Conservation (phyloP, 495 filamentous ascomycete species). For the Hyaloscypha hepaticicola region DNA sequence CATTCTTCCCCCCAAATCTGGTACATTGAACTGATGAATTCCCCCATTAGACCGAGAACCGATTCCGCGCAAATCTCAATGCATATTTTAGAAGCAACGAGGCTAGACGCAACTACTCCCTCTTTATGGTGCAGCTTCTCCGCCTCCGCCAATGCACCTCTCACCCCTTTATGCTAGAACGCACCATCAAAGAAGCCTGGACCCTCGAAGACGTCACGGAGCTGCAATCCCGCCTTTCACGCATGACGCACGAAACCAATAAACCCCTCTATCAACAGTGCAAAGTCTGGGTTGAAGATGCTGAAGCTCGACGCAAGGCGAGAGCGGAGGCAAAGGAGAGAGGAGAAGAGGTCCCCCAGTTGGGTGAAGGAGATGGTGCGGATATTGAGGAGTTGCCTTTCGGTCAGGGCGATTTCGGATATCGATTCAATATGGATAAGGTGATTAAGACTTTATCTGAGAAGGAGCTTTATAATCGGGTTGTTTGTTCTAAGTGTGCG, state of each 20-base stretch:
- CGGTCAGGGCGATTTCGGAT: slow-evolving; percentile 18
- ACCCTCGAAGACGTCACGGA: slow-evolving; percentile 36
- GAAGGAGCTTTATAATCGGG: slow-evolving; percentile 14
- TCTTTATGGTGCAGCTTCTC: slow-evolving; percentile 34
- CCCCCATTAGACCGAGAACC: slow-evolving; percentile 21
- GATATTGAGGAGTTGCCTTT: slow-evolving; percentile 18
- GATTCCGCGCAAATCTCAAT: slow-evolving; percentile 22
- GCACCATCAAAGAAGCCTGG: slow-evolving; percentile 43
- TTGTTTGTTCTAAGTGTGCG: slow-evolving; percentile 20
- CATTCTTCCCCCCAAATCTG: slow-evolving; percentile 25
- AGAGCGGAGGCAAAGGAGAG: neutral
- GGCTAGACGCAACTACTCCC: neutral
- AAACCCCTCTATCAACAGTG: slow-evolving; percentile 27
- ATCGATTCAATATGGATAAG: slow-evolving; percentile 25
- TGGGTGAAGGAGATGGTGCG: neutral
- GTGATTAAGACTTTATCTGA: slow-evolving; percentile 17
- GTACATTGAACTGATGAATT: neutral
- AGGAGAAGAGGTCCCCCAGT: neutral
- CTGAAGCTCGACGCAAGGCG: neutral
- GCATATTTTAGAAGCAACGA: slow-evolving; percentile 13
- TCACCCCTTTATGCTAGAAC: slow-evolving; percentile 51
- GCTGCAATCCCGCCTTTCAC: neutral
- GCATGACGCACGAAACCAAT: neutral
- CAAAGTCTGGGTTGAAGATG: slow-evolving; percentile 22
- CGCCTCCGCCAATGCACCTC: slow-evolving; percentile 51